Conservation (phyloP, 2,329 filamentous ascomycete species). For the Epichloe typhina region DNA sequence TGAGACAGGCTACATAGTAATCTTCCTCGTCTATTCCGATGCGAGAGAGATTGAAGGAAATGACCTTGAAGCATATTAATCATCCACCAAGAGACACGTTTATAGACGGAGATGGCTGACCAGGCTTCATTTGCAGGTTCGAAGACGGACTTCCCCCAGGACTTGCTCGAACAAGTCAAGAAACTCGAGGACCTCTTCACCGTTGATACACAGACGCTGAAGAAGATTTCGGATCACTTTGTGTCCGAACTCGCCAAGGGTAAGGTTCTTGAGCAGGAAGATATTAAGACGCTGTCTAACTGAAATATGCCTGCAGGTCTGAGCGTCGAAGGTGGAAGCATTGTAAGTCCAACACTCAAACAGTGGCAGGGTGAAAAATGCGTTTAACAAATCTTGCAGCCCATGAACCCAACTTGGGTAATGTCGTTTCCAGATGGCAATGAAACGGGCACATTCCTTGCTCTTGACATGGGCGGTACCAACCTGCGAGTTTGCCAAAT, state of each 20-base stretch:
- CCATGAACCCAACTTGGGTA: slow-evolving; percentile 97
- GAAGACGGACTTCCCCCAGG: slow-evolving; percentile 85
- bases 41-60: background rate
- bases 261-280: slow-evolving; percentile 18
- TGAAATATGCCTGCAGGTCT: slow-evolving; percentile 42
- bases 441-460: slow-evolving; percentile 77
- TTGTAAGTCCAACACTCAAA: slow-evolving; percentile 45
- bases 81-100: background rate
- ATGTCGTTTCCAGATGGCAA: slow-evolving; percentile 78
- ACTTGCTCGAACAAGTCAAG: slow-evolving; percentile 68
- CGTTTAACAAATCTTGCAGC: slow-evolving; percentile 36
- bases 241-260: slow-evolving; percentile 77
- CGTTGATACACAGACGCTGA: slow-evolving; percentile 65
- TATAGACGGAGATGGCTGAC: slow-evolving; percentile 6
- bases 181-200: slow-evolving; percentile 74
- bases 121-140: slow-evolving; percentile 46
- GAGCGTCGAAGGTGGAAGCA: slow-evolving; percentile 77
- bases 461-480: slow-evolving; percentile 91
- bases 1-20: background rate
- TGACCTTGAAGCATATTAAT: background rate
- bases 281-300: background rate
- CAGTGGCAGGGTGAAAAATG: background rate
- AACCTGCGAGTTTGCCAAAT: slow-evolving; percentile 94
- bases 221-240: slow-evolving; percentile 84
- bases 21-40: background rate